Evolutionary conservation across 192 early-diverging fungal species (phyloP).

Genomic region (Phycomyces blakesleeanus): DNA sequence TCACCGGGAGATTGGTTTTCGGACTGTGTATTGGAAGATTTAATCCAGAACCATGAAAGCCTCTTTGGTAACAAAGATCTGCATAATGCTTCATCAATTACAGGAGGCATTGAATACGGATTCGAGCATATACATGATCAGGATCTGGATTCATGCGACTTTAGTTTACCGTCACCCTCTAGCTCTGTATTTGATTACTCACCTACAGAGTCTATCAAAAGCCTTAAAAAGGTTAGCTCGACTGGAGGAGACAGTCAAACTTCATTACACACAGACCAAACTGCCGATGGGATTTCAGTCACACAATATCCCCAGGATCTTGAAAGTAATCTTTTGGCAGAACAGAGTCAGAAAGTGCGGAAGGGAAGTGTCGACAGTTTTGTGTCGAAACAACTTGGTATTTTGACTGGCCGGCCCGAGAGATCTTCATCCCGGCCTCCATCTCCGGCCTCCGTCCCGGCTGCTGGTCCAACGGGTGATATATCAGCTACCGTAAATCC

Average conservation of each 20-base stretch:
- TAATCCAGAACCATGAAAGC: slow-evolving; percentile 25
- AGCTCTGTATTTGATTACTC: not conserved
- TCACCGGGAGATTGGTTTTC: slow-evolving; percentile 34
- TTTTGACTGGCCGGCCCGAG: too few relatives aligned
- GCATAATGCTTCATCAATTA: slow-evolving; percentile 22
- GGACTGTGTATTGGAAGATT: slow-evolving; percentile 37
- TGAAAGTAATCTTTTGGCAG: too few relatives aligned
- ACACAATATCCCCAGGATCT: too few relatives aligned
- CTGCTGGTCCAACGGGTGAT: too few relatives aligned
- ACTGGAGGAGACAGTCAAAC: not conserved
- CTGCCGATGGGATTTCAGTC: not conserved
- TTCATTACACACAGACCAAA: not conserved
- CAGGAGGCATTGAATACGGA: slow-evolving; percentile 20
- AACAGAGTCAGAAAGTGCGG: too few relatives aligned
- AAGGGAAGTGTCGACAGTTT: too few relatives aligned
- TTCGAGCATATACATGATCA: slow-evolving; percentile 7
- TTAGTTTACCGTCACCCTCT: not conserved
- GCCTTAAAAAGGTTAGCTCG: not conserved
- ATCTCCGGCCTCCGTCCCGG: too few relatives aligned
- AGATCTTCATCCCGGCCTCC: too few relatives aligned
- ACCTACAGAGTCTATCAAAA: not conserved
- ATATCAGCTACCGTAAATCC: not conserved
- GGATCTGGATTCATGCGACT: slow-evolving; percentile 1
- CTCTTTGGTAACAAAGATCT: slow-evolving; percentile 32
- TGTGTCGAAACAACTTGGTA: too few relatives aligned